phyloP scores from a whole-genome alignment of 2,329 filamentous ascomycete species.

The Cordyceps cicadae region DNA sequence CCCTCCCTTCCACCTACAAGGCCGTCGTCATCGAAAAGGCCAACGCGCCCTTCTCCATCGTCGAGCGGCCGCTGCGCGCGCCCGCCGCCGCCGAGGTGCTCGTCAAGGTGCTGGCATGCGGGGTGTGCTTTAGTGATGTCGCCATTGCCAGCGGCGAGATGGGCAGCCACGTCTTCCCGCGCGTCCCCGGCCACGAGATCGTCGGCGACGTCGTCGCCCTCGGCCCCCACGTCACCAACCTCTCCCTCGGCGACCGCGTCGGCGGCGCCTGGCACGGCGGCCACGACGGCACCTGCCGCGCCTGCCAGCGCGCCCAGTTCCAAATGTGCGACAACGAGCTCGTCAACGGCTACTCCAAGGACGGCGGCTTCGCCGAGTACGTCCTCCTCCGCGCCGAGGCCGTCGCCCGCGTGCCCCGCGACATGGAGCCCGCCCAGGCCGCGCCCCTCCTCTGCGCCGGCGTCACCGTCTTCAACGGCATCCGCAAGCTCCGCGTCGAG shows the following conservation, averaged over 20 bases:
- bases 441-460: conserved; percentile 58
- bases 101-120: conserved; percentile 63
- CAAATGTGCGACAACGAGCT: conserved; percentile 54
- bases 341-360: conserved; percentile 53
- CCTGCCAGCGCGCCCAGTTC: conserved; percentile 51
- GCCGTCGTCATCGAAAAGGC: conserved; percentile 51
- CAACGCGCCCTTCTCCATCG: conserved; percentile 45
- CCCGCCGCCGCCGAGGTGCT: conserved; percentile 54
- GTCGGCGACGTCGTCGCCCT: conserved; percentile 59
- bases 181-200: conserved; percentile 62
- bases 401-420: conserved; percentile 44
- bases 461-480: conserved; percentile 54
- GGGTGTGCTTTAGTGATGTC: conserved; percentile 60
- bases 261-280: conserved; percentile 63
- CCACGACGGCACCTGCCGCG: conserved; percentile 48
- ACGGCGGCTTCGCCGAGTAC: conserved; percentile 64
- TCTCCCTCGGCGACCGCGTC: conserved; percentile 57
- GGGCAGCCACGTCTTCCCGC: conserved; percentile 46
- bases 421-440: conserved; percentile 42
- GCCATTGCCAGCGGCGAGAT: conserved; percentile 39
- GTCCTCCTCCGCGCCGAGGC: conserved; percentile 52
- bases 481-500: conserved; percentile 45
- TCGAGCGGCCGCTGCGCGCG: conserved; percentile 49
- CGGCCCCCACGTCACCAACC: conserved; percentile 40
- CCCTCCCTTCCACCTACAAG: conserved; percentile 58